Evolutionary conservation across 345 rosid species (phyloP).

Genomic region (Trapa incisa): DNA sequence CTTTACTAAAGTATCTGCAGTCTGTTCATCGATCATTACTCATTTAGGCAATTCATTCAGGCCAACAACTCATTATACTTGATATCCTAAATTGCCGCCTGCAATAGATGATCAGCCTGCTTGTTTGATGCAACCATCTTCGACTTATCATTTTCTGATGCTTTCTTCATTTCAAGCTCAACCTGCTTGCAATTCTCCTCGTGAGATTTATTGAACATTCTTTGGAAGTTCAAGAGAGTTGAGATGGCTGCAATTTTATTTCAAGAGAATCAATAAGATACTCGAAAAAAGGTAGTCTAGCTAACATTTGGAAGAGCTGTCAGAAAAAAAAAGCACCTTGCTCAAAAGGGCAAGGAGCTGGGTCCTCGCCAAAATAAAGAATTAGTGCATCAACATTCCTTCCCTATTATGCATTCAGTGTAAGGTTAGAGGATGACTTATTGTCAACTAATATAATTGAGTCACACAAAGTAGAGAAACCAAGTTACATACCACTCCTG

Average conservation of each 20-base stretch:
- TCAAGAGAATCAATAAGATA: not conserved
- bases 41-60: not conserved
- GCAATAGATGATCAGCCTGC: conserved; percentile 19
- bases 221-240: conserved; percentile 63
- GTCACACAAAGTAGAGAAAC: not conserved
- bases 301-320: not conserved
- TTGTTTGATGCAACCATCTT: conserved; percentile 24
- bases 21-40: not conserved
- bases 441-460: not conserved
- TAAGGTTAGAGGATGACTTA: not conserved
- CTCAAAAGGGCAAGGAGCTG: conserved; percentile 79
- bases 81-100: conserved; percentile 13
- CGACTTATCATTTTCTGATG: conserved; percentile 33
- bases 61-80: not conserved
- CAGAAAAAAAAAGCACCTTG: conserved; percentile 33
- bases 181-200: conserved; percentile 69
- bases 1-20: conserved; percentile 1
- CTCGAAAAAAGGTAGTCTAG: not conserved
- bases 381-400: conserved; percentile 77
- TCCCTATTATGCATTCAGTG: conserved; percentile 32
- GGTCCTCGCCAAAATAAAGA: conserved; percentile 94
- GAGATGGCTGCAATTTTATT: conserved; percentile 45
- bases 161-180: conserved; percentile 59
- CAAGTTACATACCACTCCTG: conserved; percentile 56
- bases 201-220: conserved; percentile 66